Evolutionary conservation across 2,329 filamentous ascomycete species (phyloP).

Genomic region (Hypoxylon rubiginosum): DNA sequence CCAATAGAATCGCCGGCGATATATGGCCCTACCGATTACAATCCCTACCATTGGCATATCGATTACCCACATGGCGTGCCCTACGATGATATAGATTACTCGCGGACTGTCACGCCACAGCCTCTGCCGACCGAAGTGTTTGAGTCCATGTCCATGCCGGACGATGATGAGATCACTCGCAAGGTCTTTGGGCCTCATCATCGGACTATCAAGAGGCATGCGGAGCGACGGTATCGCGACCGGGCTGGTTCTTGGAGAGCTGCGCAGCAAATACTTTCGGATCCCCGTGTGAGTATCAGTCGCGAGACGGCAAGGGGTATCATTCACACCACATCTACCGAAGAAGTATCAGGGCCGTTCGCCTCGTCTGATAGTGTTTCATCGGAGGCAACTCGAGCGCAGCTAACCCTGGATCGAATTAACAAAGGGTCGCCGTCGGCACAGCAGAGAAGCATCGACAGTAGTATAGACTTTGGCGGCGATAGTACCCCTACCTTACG

Average conservation of each 20-base stretch:
- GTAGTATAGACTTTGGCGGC: slow-evolving; percentile 36
- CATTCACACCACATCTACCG: slow-evolving; percentile 45
- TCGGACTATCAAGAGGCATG: slow-evolving; percentile 57
- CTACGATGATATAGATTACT: slow-evolving; percentile 46
- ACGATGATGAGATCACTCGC: slow-evolving; percentile 48
- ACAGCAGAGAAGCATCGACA: slow-evolving; percentile 21
- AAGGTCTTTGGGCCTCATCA: slow-evolving; percentile 53
- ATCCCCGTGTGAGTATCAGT: slow-evolving; percentile 59
- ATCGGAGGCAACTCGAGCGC: slow-evolving; percentile 58
- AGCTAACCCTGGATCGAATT: slow-evolving; percentile 59
- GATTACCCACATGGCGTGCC: slow-evolving; percentile 51
- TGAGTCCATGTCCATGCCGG: slow-evolving; percentile 50
- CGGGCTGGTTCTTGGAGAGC: slow-evolving; percentile 61
- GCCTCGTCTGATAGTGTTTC: slow-evolving; percentile 49
- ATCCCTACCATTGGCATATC: slow-evolving; percentile 57
- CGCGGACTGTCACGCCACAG: slow-evolving; percentile 51
- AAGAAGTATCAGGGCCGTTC: slow-evolving; percentile 37
- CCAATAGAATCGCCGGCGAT: slow-evolving; percentile 51
- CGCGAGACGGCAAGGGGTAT: slow-evolving; percentile 56
- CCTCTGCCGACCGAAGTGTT: slow-evolving; percentile 48
- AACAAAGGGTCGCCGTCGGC: slow-evolving; percentile 54
- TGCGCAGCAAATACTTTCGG: slow-evolving; percentile 52
- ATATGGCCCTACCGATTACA: slow-evolving; percentile 47
- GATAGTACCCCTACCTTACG: slow-evolving; percentile 43
- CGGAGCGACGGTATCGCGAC: slow-evolving; percentile 59